Conservation (phyloP, 1,284 basidiomycete species). For the Pseudozyma sp. region DNA sequence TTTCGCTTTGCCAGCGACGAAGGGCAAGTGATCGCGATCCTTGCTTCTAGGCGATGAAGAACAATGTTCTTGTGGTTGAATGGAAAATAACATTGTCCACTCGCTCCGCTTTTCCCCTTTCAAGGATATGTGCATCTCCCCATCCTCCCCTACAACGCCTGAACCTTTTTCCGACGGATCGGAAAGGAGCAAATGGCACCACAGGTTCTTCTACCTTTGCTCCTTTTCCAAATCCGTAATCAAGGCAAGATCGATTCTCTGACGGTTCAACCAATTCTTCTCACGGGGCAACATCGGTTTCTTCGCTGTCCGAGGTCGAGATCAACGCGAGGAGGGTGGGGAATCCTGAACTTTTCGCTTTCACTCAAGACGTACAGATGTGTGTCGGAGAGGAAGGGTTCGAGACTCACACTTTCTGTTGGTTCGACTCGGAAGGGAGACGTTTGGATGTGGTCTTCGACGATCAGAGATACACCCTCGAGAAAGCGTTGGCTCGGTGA, state of each 20-base stretch:
- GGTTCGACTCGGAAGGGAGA: not conserved
- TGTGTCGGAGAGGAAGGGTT: not conserved
- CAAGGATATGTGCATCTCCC: no score
- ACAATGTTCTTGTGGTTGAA: no score
- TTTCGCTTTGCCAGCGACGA: constrained; percentile 13
- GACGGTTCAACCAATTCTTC: not conserved
- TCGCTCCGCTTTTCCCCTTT: no score
- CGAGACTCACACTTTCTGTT: no score
- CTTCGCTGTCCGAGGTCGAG: no score
- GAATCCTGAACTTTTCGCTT: not conserved
- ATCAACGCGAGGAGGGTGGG: no score
- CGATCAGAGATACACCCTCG: not conserved
- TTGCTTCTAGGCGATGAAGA: no score
- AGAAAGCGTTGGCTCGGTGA: not conserved
- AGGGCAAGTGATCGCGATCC: not conserved
- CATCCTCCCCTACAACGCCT: no score
- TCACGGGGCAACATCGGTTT: not conserved
- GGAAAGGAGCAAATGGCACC: not conserved
- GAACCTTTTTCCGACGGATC: no score
- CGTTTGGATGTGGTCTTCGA: not conserved
- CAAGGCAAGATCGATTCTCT: constrained; percentile 1
- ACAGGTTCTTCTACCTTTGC: not conserved
- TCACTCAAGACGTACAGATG: no score
- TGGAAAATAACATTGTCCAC: no score
- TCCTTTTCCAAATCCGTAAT: not conserved